Evolutionary conservation across 164 flowering plant genomes (phyloP).

Genomic region (Hamamelis virginiana): DNA sequence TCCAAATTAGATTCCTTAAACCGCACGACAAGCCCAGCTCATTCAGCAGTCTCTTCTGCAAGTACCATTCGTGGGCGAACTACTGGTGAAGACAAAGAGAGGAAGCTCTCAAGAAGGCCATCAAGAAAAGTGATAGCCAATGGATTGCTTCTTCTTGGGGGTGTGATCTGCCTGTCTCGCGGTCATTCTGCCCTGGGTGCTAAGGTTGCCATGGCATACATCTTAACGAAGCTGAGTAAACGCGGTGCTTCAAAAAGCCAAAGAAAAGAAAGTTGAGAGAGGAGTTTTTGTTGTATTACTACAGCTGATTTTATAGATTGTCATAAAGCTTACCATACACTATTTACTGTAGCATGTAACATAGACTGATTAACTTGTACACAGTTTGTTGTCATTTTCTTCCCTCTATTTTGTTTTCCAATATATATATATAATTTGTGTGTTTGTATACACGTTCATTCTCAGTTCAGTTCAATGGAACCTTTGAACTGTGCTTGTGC

Average conservation of each 20-base stretch:
- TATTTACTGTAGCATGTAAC: no score
- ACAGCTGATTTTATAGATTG: background rate
- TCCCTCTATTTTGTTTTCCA: no score
- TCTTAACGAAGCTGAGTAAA: constrained; percentile 63
- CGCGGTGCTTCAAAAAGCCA: constrained; percentile 36
- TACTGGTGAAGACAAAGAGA: constrained; percentile 19
- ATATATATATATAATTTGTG: no score
- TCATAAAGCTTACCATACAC: no score
- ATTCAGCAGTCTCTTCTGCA: constrained; percentile 13
- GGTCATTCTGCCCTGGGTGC: constrained; percentile 68
- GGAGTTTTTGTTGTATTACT: background rate
- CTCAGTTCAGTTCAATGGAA: no score
- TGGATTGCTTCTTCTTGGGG: constrained; percentile 74
- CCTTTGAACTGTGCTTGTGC: no score
- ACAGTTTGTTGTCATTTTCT: no score
- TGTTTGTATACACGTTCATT: no score
- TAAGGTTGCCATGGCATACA: constrained; percentile 70
- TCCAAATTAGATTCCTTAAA: constrained; percentile 33
- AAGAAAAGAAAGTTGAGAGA: constrained; percentile 18
- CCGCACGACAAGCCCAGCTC: background rate
- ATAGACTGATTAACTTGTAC: no score
- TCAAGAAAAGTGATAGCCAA: constrained; percentile 63
- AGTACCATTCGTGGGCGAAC: constrained; percentile 2
- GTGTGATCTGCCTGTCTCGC: constrained; percentile 62
- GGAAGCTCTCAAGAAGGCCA: constrained; percentile 41